Base-by-base conservation (phyloP, 257 asterid species). In the Craterostigma plantagineum region DNA sequence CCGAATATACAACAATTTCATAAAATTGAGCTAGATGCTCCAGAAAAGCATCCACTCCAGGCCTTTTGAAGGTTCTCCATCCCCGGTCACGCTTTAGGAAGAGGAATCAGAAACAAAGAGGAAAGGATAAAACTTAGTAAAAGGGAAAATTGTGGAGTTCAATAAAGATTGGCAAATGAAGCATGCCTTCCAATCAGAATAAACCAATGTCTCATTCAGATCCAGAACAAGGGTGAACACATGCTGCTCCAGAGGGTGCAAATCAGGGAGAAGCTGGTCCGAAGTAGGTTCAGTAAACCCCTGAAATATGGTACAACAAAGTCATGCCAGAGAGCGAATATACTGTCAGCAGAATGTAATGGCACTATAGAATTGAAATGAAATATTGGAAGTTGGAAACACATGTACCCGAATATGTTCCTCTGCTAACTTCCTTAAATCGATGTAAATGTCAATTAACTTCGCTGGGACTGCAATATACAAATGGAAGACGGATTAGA, bases 41-140 rank as follows among this genome's bases (percentile, higher is more conserved):
- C 53, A 87, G 68, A 63, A 87, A 87, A 57, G 67, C 80, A 34
- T 87, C 98, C 48, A 87, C 92, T 18, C 98, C 95, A 7, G 98
- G 98, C 57, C 98, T 66, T 54, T 87, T 87, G 61, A 76, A 76
- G 33, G 95, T 82, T 65, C 91, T 77, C 98, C 95, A 87, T 12
- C 95, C 95, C 60, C 95, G 63, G 10, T 79, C 92, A 53, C 98
- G 93, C 98, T 86, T 58, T 45, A 52, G 37, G 53, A 54, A 12
- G 10, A 40, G 16, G 12, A 12, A 16, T 40, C 13, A n/a, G 16
- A 11, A 40, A 11, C 16, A 14, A 40, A 23, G 30, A 23, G 30
- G 30, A 6, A 6, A 23, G 30, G 17, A 8, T 3, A 14, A 7
- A 11, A 10, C 2, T 11, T 16, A 14, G 17, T 40, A 7, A 40